Evolutionary conservation across 2,329 filamentous ascomycete species (phyloP).

Genomic region (Ascochyta lentis): DNA sequence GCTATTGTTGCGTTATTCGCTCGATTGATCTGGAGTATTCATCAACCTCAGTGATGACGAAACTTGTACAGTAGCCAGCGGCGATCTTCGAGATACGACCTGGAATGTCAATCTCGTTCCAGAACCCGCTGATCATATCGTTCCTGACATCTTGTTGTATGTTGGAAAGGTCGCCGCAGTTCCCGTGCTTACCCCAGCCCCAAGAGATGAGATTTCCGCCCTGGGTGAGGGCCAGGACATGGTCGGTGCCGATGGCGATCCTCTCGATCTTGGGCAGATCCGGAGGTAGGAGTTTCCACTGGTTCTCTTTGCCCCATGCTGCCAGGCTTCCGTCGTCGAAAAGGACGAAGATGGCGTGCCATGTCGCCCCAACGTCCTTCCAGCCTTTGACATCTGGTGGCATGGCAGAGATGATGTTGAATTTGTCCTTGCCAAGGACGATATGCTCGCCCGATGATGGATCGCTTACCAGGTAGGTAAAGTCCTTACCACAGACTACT

Average conservation of each 20-base stretch:
- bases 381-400: constrained; percentile 64
- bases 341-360: constrained; percentile 81
- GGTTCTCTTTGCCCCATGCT: constrained; percentile 85
- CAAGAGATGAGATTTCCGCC: constrained; percentile 76
- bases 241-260: constrained; percentile 89
- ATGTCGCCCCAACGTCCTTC: constrained; percentile 76
- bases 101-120: constrained; percentile 37
- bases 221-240: constrained; percentile 75
- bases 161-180: constrained; percentile 69
- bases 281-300: constrained; percentile 76
- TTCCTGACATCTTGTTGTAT: constrained; percentile 26
- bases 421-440: constrained; percentile 79
- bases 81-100: constrained; percentile 31
- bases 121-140: constrained; percentile 39
- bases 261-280: constrained; percentile 64
- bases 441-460: constrained; percentile 64
- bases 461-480: constrained; percentile 73
- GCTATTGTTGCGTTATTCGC: background rate
- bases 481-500: constrained; percentile 82
- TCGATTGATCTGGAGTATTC: background rate
- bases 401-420: constrained; percentile 65
- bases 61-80: constrained; percentile 40
- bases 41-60: constrained; percentile 26
- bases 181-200: constrained; percentile 98
- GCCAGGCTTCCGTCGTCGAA: constrained; percentile 64